A percentile compares a stretch with the other conserved stretches of the same genome.
Conservation (phyloP, 345 rosid species). For the Dovyalis caffra region DNA sequence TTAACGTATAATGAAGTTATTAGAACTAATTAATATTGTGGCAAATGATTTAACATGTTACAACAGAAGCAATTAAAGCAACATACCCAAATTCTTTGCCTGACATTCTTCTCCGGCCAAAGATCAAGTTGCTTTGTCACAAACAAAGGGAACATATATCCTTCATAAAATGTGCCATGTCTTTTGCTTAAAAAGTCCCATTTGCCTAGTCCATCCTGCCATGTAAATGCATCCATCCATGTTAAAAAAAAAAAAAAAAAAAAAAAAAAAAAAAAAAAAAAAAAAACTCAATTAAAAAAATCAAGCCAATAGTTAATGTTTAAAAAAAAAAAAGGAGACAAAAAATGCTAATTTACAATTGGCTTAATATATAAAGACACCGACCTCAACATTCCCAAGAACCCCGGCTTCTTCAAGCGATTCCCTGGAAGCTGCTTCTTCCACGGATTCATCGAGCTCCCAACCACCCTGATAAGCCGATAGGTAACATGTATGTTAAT, state of each 20-base stretch:
- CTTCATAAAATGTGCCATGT: conserved; percentile 73
- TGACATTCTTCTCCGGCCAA: conserved; percentile 73
- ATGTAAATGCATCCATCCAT: background rate
- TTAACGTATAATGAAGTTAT: background rate
- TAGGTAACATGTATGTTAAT: background rate
- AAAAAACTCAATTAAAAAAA: background rate
- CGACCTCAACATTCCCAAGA: conserved; percentile 68
- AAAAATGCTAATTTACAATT: background rate
- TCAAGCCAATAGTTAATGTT: background rate
- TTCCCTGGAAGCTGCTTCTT: conserved; percentile 79
- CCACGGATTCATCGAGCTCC: conserved; percentile 84
- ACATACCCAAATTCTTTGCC: conserved; percentile 74
- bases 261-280: background rate
- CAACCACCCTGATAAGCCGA: conserved; percentile 67
- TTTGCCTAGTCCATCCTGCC: conserved; percentile 67
- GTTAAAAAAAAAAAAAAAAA: background rate
- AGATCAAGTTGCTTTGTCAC: conserved; percentile 69
- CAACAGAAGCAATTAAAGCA: background rate
- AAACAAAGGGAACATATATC: conserved; percentile 83
- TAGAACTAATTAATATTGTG: background rate
- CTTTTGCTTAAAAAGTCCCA: conserved; percentile 86
- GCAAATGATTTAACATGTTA: background rate
- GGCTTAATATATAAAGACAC: background rate
- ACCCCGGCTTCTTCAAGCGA: conserved; percentile 89
- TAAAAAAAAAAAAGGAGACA: background rate